Evolutionary conservation across 176 grass and related monocot genomes (phyloP).

Genomic region (Avena atlantica): DNA sequence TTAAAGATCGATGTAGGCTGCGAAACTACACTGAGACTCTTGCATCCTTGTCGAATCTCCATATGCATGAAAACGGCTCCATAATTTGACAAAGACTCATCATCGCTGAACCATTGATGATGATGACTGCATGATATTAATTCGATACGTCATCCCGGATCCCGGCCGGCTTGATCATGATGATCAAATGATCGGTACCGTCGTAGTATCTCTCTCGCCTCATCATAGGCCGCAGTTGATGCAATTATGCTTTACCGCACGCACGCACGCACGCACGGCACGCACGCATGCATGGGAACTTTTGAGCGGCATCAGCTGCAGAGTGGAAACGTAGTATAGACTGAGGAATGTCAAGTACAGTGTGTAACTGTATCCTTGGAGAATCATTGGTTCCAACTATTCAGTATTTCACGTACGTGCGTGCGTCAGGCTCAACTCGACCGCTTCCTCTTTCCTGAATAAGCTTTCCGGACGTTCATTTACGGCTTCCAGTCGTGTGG

Average conservation of each 20-base stretch:
- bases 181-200: slow-evolving; percentile 34
- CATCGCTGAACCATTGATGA: slow-evolving; percentile 17
- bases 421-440: not conserved
- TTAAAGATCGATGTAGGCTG: not conserved
- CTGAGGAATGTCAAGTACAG: slow-evolving; percentile 24
- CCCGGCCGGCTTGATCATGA: not conserved
- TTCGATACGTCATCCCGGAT: slow-evolving; percentile 1
- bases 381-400: slow-evolving; percentile 30
- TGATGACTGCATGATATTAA: slow-evolving; percentile 39
- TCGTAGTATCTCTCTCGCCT: slow-evolving; percentile 37
- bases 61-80: not conserved
- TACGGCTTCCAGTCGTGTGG: not conserved
- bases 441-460: not conserved
- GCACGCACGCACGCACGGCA: not conserved
- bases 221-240: slow-evolving; percentile 20
- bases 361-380: slow-evolving; percentile 7
- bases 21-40: not conserved
- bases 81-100: not conserved
- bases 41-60: not conserved
- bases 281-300: not conserved
- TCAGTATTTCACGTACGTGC: not conserved
- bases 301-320: not conserved
- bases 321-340: not conserved
- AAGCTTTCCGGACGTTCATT: slow-evolving; percentile 11
- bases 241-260: slow-evolving; percentile 43